A percentile compares a stretch with the other conserved stretches of the same genome.
These are phyloP conservation scores for Ceratobasidium sp. DNA, from an alignment of 1,284 basidiomycete genomes.

Conservation along the genomic window DNA sequence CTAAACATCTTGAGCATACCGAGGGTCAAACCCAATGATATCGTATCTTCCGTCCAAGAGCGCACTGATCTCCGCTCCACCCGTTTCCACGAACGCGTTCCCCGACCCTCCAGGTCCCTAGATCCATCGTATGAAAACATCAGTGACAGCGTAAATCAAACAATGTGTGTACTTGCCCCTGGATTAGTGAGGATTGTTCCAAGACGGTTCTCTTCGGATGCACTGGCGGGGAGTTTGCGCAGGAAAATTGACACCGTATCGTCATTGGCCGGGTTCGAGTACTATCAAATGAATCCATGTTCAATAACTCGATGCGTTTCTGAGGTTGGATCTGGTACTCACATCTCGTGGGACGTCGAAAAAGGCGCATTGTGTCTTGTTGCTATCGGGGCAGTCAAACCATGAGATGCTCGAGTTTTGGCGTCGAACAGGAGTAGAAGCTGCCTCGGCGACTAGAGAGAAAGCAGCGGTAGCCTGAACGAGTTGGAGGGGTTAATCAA, in stretches of 20 bases:
- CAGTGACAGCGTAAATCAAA: background rate
- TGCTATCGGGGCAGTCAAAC: conserved; percentile 22
- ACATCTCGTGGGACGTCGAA: conserved; percentile 33
- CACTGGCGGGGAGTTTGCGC: conserved; percentile 20
- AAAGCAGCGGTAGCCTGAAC: background rate
- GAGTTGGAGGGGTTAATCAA: background rate
- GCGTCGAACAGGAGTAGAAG: background rate
- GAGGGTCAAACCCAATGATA: conserved; percentile 42
- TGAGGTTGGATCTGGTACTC: background rate
- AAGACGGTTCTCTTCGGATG: conserved; percentile 10
- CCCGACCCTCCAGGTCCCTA: conserved; percentile 51
- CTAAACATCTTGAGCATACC: conserved; percentile 42
- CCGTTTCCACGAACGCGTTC: conserved; percentile 21
- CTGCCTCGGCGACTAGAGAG: background rate
- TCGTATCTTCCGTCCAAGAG: conserved; percentile 50
- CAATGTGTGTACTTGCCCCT: background rate
- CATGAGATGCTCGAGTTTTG: conserved; percentile 19
- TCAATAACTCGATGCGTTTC: background rate
- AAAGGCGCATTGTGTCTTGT: conserved; percentile 27
- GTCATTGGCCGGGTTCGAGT: conserved; percentile 9
- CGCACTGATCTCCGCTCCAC: conserved; percentile 39
- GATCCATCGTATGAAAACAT: too few relatives aligned
- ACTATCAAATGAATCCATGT: background rate
- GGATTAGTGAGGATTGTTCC: conserved; percentile 21
- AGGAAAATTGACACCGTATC: conserved; percentile 33